Conservation (phyloP, 768 basidiomycete species). For the Epithele typhae region DNA sequence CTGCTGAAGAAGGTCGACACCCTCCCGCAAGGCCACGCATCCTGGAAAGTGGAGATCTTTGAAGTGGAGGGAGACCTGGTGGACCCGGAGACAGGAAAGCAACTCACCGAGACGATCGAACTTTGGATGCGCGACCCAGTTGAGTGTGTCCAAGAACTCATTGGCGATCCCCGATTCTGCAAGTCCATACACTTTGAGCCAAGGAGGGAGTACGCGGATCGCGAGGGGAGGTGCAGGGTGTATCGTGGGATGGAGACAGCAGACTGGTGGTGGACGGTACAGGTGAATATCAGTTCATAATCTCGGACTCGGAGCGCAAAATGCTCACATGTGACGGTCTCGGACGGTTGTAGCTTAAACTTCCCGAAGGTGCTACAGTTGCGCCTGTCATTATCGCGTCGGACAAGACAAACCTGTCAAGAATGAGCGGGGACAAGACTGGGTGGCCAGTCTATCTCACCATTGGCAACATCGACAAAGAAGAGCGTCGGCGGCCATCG, state of each 20-base stretch:
- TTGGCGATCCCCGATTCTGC: conserved; percentile 26
- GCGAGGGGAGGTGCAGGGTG: conserved; percentile 17
- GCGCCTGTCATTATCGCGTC: conserved; percentile 34
- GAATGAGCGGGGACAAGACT: conserved; percentile 15
- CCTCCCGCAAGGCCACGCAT: conserved; percentile 20
- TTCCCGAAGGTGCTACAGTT: conserved; percentile 23
- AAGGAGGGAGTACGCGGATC: conserved; percentile 5
- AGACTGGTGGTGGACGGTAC: conserved; percentile 24
- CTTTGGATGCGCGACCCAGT: conserved; percentile 24
- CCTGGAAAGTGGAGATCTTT: conserved; percentile 22
- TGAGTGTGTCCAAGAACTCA: conserved; percentile 24
- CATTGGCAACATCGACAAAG: conserved; percentile 19
- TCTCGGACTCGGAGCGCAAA: neutral
- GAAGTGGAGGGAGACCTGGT: conserved; percentile 7
- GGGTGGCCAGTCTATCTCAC: conserved; percentile 24
- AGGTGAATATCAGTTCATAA: conserved; percentile 24
- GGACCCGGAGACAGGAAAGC: conserved; percentile 10
- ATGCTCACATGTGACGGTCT: neutral
- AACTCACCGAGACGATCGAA: conserved; percentile 14
- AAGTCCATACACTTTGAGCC: conserved; percentile 26
- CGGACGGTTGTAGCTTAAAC: too few relatives aligned
- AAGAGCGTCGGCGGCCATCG: conserved; percentile 10
- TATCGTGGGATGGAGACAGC: conserved; percentile 21
- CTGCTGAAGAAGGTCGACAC: conserved; percentile 25
- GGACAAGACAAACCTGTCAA: conserved; percentile 24